Evolutionary conservation across 352 stramenopile genomes (phyloP).

Genomic region (Pythium phragmitis): DNA sequence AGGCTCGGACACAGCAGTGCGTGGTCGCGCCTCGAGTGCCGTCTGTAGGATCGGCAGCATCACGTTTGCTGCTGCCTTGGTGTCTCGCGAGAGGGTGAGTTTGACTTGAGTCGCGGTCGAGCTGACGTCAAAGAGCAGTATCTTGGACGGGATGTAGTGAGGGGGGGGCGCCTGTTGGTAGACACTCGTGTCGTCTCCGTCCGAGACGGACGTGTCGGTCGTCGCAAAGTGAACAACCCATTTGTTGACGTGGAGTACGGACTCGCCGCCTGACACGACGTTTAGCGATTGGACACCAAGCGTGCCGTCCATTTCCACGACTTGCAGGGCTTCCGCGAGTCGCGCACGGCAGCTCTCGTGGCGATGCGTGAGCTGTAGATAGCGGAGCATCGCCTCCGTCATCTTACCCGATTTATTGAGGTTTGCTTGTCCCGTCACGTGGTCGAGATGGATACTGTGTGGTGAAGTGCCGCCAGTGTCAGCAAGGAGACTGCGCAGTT

Average conservation of each 20-base stretch:
- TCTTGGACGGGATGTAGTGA: conserved; percentile 9
- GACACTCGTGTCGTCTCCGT: neutral
- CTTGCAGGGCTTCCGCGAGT: conserved; percentile 27
- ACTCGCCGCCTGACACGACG: conserved; percentile 1
- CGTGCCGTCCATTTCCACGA: conserved; percentile 38
- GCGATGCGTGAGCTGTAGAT: conserved; percentile 26
- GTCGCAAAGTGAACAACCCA: conserved; percentile 42
- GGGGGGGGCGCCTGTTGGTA: neutral
- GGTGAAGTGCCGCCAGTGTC: neutral
- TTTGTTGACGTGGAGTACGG: conserved; percentile 9
- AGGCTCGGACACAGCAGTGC: too few species aligned
- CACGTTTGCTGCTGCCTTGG: neutral
- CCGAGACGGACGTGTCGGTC: conserved; percentile 28
- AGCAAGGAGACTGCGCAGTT: conserved; percentile 11
- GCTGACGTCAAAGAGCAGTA: conserved; percentile 41
- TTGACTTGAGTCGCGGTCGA: conserved; percentile 20
- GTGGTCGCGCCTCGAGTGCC: conserved; percentile 38
- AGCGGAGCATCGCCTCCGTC: conserved; percentile 33
- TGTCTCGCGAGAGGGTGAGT: conserved; percentile 18
- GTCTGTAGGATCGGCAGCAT: conserved; percentile 35
- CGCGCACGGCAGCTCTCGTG: conserved; percentile 24
- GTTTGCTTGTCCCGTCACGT: conserved; percentile 43
- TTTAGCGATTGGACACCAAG: conserved; percentile 14
- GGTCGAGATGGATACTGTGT: conserved; percentile 19
- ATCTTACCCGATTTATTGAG: conserved; percentile 40